Conservation (phyloP, 2,329 filamentous ascomycete species). For the Talaromyces sp. region DNA sequence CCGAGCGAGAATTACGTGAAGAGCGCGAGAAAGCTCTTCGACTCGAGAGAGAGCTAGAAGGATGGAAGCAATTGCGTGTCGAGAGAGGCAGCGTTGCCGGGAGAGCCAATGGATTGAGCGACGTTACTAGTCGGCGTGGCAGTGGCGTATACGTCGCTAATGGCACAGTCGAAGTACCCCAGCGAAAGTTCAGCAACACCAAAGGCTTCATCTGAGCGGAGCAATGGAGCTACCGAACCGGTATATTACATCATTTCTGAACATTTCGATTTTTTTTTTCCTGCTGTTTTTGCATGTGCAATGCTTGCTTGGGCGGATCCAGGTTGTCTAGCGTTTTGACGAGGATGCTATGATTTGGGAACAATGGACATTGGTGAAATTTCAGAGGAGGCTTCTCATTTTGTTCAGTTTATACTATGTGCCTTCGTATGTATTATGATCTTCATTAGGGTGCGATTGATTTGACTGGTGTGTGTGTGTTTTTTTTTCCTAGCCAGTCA, state of each 20-base stretch:
- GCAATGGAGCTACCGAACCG: background rate
- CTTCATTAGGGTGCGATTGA: background rate
- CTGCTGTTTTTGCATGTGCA: background rate
- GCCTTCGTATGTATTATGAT: constrained; percentile 9
- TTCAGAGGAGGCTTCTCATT: background rate
- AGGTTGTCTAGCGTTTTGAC: background rate
- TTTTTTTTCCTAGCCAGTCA: background rate
- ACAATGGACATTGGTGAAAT: background rate
- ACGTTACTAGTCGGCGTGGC: constrained; percentile 38
- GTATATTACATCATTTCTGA: constrained; percentile 1
- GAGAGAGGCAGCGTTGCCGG: constrained; percentile 52
- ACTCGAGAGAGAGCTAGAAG: constrained; percentile 84
- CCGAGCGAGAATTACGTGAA: constrained; percentile 84
- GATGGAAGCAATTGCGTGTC: constrained; percentile 68
- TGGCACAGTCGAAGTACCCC: constrained; percentile 53
- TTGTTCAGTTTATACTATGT: constrained; percentile 3
- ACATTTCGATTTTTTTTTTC: background rate
- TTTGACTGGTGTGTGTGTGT: background rate
- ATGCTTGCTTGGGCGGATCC: background rate
- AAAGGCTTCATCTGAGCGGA: constrained; percentile 66
- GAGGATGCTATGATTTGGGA: background rate
- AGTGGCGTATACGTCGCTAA: constrained; percentile 37
- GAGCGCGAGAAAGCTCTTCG: constrained; percentile 77
- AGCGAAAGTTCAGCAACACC: constrained; percentile 68
- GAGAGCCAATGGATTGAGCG: constrained; percentile 30